Evolutionary conservation across 768 basidiomycete species (phyloP), one percentile per base, ranked within the genome.

Genomic region (Nidula microcarpa): DNA sequence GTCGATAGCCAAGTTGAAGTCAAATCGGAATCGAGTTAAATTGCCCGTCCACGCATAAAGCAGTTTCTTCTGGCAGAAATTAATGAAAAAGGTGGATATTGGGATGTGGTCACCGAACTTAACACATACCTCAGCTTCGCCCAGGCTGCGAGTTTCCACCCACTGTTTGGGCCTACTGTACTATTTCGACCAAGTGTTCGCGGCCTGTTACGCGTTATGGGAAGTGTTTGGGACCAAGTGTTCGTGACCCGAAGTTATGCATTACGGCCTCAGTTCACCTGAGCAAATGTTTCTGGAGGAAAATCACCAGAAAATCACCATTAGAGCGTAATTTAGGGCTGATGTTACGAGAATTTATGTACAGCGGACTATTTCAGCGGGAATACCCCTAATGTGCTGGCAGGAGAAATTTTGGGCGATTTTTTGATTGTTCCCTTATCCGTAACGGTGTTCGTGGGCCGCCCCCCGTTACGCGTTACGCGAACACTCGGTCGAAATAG

Each of bases 401-500:
- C 9, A 39, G 8, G 37, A 39, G n/a, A n/a, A 39, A 39, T 33
- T 41, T 17, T 41, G 17, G 23, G 43, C 36, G 8, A 9, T 8
- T n/a, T 39, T 9, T n/a, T n/a, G n/a, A 39, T 8, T 39, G n/a
- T 39, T 17, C 8, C 14, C 30, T 53, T 45, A 8, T 11, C 44
- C 10, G 88, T 97, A 52, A 75, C 82, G 35, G 96, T 94, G 0
- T 88, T 96, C 48, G 90, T 95, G 78, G 91, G 91, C 90, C 88
- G 60, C 52, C 74, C 56, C 18, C 23, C 18, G 17, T 34, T 23
- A 16, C 14, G 6, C 33, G 13, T 36, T 50, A 16, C 34, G 14
- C 14, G 10, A 45, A 9, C 9, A 33, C 18, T 17, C 33, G 9
- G n/a, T 41, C 6, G 41, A 37, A n/a, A 52, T 45, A 5, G 6